phyloP scores from a whole-genome alignment of 306 rosid species.

The Urtica urens region DNA sequence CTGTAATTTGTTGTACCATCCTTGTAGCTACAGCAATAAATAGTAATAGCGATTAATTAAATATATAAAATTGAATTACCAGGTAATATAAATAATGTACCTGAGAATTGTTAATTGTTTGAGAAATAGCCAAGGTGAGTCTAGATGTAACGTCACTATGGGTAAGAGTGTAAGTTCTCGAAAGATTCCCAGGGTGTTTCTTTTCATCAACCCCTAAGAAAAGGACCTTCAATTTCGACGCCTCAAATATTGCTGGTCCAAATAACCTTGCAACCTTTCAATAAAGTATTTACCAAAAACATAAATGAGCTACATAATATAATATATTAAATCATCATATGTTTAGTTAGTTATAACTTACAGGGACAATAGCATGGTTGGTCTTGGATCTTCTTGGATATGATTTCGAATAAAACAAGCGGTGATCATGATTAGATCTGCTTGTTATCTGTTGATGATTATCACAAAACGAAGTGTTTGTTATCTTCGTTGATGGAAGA shows the following conservation, averaged over 20 bases:
- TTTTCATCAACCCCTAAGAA: conserved; percentile 73
- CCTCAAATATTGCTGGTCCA: conserved; percentile 87
- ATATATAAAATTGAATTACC: background rate
- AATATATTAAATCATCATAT: background rate
- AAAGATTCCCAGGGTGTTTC: conserved; percentile 81
- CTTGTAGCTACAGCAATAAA: conserved; percentile 55
- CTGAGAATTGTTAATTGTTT: conserved; percentile 75
- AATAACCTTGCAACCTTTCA: conserved; percentile 73
- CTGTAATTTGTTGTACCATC: conserved; percentile 82
- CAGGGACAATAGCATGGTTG: conserved; percentile 42
- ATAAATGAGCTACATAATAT: background rate
- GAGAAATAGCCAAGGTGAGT: conserved; percentile 81
- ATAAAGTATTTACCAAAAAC: background rate
- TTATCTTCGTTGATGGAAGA: conserved; percentile 37
- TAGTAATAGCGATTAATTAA: background rate
- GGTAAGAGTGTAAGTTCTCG: conserved; percentile 73
- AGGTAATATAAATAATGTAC: conserved; percentile 20
- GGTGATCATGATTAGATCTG: too few species aligned
- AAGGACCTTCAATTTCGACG: conserved; percentile 79
- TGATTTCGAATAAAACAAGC: conserved; percentile 8
- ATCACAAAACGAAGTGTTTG: conserved; percentile 26
- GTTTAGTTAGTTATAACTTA: conserved; percentile 7
- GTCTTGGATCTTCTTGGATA: conserved; percentile 22
- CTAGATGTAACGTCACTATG: conserved; percentile 82
- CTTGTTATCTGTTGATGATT: conserved; percentile 4